These are phyloP conservation scores for Gossypium davidsonii DNA, from an alignment of 441 rosid species.

Conservation along the genomic window DNA sequence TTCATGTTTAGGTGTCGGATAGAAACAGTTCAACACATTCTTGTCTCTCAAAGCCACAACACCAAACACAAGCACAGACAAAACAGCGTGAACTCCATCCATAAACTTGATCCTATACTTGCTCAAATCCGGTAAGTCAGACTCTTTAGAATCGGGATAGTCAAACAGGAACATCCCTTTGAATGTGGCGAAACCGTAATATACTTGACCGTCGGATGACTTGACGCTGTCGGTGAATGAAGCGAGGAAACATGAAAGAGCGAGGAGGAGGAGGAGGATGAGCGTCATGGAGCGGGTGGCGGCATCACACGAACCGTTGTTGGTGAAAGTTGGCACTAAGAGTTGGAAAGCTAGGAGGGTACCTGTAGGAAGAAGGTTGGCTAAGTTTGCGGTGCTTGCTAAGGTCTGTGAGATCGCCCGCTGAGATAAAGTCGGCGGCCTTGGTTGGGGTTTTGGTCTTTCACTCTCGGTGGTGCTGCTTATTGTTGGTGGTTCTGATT, in stretches of 20 bases:
- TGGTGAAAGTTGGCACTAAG: constrained; percentile 52
- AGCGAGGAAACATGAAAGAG: constrained; percentile 47
- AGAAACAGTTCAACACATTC: constrained; percentile 44
- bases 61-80: constrained; percentile 47
- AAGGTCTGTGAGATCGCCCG: constrained; percentile 49
- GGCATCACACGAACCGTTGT: constrained; percentile 47
- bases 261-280: constrained; percentile 36
- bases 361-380: constrained; percentile 69
- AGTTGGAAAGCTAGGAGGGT: constrained; percentile 58
- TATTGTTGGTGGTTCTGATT: constrained; percentile 8
- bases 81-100: constrained; percentile 42
- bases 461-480: constrained; percentile 14
- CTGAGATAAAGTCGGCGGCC: constrained; percentile 32
- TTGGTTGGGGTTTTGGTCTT: constrained; percentile 26
- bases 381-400: constrained; percentile 47
- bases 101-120: constrained; percentile 31
- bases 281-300: constrained; percentile 37
- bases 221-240: constrained; percentile 51
- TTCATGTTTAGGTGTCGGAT: constrained; percentile 38
- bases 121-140: constrained; percentile 39
- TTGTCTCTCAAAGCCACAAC: constrained; percentile 52
- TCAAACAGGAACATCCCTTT: constrained; percentile 52
- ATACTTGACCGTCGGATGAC: constrained; percentile 40
- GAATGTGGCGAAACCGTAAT: constrained; percentile 49
- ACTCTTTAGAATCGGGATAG: constrained; percentile 29